These are phyloP conservation scores for Rubia occidens DNA, from an alignment of 305 asterid species.

Conservation along the genomic window DNA sequence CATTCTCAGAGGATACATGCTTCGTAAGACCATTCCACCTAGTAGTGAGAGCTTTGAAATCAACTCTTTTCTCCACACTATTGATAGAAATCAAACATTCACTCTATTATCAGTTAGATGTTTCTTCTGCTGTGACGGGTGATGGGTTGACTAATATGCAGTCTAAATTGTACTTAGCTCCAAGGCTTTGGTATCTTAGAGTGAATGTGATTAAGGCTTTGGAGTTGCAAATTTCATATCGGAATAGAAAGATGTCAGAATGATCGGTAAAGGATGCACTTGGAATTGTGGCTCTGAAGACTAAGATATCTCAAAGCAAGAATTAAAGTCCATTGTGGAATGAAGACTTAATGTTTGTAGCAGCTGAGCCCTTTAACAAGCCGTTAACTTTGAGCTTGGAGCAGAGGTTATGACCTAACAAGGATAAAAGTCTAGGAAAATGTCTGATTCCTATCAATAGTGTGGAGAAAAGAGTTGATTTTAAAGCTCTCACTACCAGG, in stretches of 20 bases:
- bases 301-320: conserved; percentile 39
- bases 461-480: conserved; percentile 60
- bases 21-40: too few species aligned
- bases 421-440: conserved; percentile 54
- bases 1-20: too few species aligned
- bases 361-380: conserved; percentile 80
- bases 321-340: conserved; percentile 55
- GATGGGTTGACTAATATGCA: conserved; percentile 50
- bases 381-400: conserved; percentile 54
- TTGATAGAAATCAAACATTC: too few species aligned
- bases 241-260: conserved; percentile 45
- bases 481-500: conserved; percentile 38
- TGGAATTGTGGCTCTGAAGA: conserved; percentile 45
- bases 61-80: too few species aligned
- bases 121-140: conserved; percentile 31
- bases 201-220: conserved; percentile 83
- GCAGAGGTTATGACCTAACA: conserved; percentile 43
- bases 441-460: conserved; percentile 47
- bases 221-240: conserved; percentile 46
- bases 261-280: conserved; percentile 36
- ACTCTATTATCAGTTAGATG: conserved; percentile 48
- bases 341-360: conserved; percentile 80
- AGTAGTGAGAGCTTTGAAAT: too few species aligned
- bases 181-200: conserved; percentile 74
- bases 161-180: conserved; percentile 75